These are phyloP conservation scores for Wickerhamiella bombiphila DNA, from an alignment of 805 yeast genomes.

Conservation along the genomic window DNA sequence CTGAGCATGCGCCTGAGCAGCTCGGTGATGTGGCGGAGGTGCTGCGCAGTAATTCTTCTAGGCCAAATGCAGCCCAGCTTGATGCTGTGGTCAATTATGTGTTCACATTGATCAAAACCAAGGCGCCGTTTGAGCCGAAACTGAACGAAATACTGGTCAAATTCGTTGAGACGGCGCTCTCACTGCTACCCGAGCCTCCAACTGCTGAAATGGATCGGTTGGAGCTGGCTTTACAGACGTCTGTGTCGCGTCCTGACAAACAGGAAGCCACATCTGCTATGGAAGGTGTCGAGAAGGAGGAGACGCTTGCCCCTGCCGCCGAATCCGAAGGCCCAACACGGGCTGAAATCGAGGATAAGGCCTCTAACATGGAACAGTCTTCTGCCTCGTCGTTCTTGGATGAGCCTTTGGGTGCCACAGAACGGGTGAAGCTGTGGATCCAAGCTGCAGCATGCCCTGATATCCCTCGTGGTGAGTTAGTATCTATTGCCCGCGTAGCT, in stretches of 20 bases:
- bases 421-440: conserved; percentile 16
- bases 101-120: background rate
- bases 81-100: conserved; percentile 1
- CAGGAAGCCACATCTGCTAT: too few relatives aligned
- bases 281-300: too few relatives aligned
- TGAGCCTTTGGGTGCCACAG: conserved; percentile 7
- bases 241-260: conserved; percentile 27
- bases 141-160: conserved; percentile 6
- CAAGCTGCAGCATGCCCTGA: conserved; percentile 10
- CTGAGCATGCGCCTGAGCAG: background rate
- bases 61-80: background rate
- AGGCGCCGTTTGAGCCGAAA: conserved; percentile 9
- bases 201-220: conserved; percentile 28
- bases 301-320: background rate
- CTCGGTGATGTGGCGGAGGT: conserved; percentile 7
- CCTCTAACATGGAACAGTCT: conserved; percentile 14
- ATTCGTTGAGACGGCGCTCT: conserved; percentile 9
- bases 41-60: conserved; percentile 6
- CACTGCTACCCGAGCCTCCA: conserved; percentile 1
- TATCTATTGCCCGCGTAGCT: conserved; percentile 12
- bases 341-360: conserved; percentile 7
- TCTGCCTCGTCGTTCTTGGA: conserved; percentile 11
- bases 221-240: conserved; percentile 56
- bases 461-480: conserved; percentile 8
- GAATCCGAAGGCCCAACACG: background rate